Conservation (phyloP, 345 rosid species). For the Citrus hindsii region DNA sequence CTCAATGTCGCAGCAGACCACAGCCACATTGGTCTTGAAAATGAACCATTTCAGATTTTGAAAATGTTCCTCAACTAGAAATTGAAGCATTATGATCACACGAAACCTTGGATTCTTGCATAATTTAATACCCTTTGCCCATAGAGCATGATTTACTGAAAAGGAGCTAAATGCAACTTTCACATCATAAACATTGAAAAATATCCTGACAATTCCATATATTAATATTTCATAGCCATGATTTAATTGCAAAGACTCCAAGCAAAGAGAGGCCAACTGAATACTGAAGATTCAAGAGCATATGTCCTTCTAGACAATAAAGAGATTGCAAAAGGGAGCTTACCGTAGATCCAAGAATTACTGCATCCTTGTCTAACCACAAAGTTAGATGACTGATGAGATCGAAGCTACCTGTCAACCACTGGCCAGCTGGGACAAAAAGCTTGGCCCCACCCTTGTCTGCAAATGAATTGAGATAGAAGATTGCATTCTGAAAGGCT, state of each 20-base stretch:
- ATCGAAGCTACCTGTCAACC: constrained; percentile 98
- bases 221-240: neutral
- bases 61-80: neutral
- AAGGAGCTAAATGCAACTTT: neutral
- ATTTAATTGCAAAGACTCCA: neutral
- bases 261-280: neutral
- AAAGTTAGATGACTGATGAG: constrained; percentile 93
- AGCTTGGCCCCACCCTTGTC: constrained; percentile 99
- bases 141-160: constrained; percentile 9
- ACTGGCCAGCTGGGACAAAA: constrained; percentile 88
- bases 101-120: constrained; percentile 6
- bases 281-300: neutral
- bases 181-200: neutral
- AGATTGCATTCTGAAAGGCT: constrained; percentile 97
- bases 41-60: neutral
- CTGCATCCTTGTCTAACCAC: constrained; percentile 87
- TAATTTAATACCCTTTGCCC: neutral
- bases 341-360: constrained; percentile 89
- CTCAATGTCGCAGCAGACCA: constrained; percentile 1
- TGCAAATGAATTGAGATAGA: constrained; percentile 90
- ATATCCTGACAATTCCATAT: neutral
- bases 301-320: neutral
- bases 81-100: constrained; percentile 7
- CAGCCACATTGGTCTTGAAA: constrained; percentile 5
- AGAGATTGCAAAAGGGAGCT: constrained; percentile 15